Evolutionary conservation across 768 basidiomycete species (phyloP), one percentile per base, ranked within the genome.

Genomic region (Collybia sordida): DNA sequence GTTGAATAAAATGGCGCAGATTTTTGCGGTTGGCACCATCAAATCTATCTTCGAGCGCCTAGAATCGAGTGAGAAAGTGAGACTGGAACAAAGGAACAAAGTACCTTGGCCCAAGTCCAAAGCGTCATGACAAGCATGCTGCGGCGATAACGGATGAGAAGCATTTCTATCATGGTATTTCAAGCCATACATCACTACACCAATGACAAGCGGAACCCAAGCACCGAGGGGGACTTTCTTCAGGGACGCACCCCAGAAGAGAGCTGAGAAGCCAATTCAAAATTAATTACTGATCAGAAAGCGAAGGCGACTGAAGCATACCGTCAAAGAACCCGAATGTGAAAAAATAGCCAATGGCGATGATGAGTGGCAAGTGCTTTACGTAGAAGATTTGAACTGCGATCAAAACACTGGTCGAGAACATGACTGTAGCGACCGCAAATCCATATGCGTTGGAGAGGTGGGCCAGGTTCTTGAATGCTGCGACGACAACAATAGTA

Each of bases 311-410:
- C 1, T 15, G 15, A 24, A 35, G 12, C 62, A n/a, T 40, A 70
- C 82, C 83, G 61, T 87, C 85, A 45, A 87, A 67, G 69, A 87
- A 87, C 8, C 83, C 84, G 42, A 79, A 86, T 18, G 74, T 57
- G 9, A 80, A 0, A 54, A 84, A 77, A 59, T 77, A 86, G 1
- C 54, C 63, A 4, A 81, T 6, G 0, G 72, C 69, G 12, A 83
- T 41, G 3, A 75, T 31, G 43, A 73, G 54, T 3, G 79, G 75
- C 47, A 71, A 66, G 18, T 70, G 61, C 54, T 86, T 87, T 50
- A 84, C 75, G 47, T 72, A 81, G 21, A 63, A 68, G 56, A 85
- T 85, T 39, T 85, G 83, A 14, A 85, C 61, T 0, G 80, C 65
- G 18, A 88, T 64, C 43, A 87, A 64, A 5, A 77, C 62, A 4